Conservation (phyloP, 192 early-diverging fungal species). For the Coemansia sp. region DNA sequence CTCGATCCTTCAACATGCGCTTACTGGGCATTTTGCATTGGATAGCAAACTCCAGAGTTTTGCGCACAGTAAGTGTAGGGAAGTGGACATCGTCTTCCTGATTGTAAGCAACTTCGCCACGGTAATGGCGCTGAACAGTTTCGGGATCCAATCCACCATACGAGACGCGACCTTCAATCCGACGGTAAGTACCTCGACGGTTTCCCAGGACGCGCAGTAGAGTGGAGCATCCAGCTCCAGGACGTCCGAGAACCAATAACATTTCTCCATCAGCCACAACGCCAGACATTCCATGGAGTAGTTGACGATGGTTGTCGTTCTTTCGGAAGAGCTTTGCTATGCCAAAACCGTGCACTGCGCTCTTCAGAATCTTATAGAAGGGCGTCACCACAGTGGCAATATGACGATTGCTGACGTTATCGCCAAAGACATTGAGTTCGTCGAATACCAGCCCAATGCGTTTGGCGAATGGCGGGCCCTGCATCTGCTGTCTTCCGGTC, state of each 20-base stretch:
- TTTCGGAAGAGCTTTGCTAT: conserved; percentile 6
- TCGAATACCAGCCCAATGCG: conserved; percentile 47
- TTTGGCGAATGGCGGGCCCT: conserved; percentile 48
- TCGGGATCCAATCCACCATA: conserved; percentile 67
- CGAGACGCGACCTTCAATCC: conserved; percentile 59
- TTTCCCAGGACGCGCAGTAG: conserved; percentile 64
- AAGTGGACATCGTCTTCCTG: conserved; percentile 81
- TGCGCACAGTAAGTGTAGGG: conserved; percentile 74
- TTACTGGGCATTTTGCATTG: conserved; percentile 70
- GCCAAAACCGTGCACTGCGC: conserved; percentile 25
- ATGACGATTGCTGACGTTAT: conserved; percentile 30
- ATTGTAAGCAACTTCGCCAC: conserved; percentile 76
- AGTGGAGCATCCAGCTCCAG: conserved; percentile 67
- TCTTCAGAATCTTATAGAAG: conserved; percentile 30
- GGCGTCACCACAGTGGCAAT: conserved; percentile 46
- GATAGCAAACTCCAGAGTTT: conserved; percentile 76
- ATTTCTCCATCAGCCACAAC: conserved; percentile 72
- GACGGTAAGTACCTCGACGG: conserved; percentile 55
- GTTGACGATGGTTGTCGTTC: conserved; percentile 19
- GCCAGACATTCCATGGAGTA: conserved; percentile 63
- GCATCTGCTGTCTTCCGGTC: conserved; percentile 25
- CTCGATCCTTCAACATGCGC: conserved; percentile 71
- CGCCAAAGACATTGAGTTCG: conserved; percentile 40
- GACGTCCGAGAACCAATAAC: conserved; percentile 66
- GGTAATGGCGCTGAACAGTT: conserved; percentile 61